Evolutionary conservation across 169 alveolate species (phyloP).

Genomic region (Pseudocohnilembus persalinus): DNA sequence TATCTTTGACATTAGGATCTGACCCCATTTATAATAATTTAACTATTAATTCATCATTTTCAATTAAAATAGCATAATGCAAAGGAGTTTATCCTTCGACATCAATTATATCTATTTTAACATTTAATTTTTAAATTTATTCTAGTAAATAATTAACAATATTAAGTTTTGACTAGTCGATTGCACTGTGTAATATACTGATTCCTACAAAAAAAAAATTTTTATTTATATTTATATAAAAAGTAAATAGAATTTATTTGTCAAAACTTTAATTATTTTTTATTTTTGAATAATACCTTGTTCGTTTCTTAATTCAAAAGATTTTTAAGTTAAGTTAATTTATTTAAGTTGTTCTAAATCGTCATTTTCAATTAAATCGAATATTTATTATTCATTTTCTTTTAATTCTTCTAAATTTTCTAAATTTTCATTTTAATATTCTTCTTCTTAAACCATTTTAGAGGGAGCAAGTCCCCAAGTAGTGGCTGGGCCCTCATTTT

Average conservation of each 20-base stretch:
- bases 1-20: background rate
- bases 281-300: background rate
- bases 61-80: background rate
- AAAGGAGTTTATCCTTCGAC: background rate
- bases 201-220: background rate
- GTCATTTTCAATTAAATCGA: background rate
- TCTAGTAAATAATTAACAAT: background rate
- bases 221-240: no score
- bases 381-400: no score
- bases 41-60: background rate
- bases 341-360: background rate
- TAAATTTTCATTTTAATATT: background rate
- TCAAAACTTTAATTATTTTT: no score
- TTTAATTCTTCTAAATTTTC: background rate
- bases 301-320: background rate
- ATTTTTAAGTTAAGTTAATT: background rate
- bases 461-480: background rate
- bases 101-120: background rate
- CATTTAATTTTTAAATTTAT: no score
- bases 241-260: no score
- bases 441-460: background rate
- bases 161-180: background rate
- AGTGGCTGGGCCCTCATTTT: background rate
- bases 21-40: background rate
- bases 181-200: background rate